Evolutionary conservation across 2,329 filamentous ascomycete genomes (phyloP), one percentile per base, ranked within the genome.

Genomic region (Neofusicoccum parvum): DNA sequence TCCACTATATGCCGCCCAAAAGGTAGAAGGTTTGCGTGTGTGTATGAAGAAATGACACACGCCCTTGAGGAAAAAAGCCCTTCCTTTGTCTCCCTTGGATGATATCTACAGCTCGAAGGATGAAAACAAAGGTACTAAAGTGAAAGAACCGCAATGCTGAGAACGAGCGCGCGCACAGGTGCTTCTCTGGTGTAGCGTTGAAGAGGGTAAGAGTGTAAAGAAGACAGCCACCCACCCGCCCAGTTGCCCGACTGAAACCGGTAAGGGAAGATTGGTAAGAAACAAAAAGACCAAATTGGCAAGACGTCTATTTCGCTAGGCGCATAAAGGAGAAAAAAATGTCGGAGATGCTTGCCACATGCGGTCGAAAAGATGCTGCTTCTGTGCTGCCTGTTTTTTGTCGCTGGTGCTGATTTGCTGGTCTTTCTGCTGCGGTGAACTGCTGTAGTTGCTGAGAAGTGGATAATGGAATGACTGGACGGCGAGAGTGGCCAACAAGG

Each of bases 1-100:
- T 64, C 62, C 62, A 64, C 50, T 48, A 45, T 53, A 64, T 64
- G 62, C 62, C 62, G 41, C 62, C 37, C 62, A 45, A 54, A 64
- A 58, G 23, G 39, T 43, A 34, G 39, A 23, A n/a, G 36, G 36
- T 41, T 41, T 36, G 51, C 17, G 17, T 37, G 51, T 39, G 51
- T 45, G 53, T 43, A 48, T 20, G 32, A 36, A 34, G 32, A 54
- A 45, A 54, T 34, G n/a, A 17, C 49, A 48, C 60, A 43, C 17
- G 39, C 49, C 49, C 39, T 32, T 48, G 9, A 23, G n/a, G 6
- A 48, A 9, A 54, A 46, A 53, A 48, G 39, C 41, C 39, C 39
- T 45, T 45, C 27, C 62, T 36, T 10, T 64, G 49, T 46, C 39
- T 36, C 39, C 60, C 62, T 20, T 17, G n/a, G 43, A 20, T 53